Percentiles rank a stretch among this genome's conserved stretches.
Evolutionary conservation across 495 filamentous ascomycete species (phyloP).

Genomic region (Letharia columbiana): DNA sequence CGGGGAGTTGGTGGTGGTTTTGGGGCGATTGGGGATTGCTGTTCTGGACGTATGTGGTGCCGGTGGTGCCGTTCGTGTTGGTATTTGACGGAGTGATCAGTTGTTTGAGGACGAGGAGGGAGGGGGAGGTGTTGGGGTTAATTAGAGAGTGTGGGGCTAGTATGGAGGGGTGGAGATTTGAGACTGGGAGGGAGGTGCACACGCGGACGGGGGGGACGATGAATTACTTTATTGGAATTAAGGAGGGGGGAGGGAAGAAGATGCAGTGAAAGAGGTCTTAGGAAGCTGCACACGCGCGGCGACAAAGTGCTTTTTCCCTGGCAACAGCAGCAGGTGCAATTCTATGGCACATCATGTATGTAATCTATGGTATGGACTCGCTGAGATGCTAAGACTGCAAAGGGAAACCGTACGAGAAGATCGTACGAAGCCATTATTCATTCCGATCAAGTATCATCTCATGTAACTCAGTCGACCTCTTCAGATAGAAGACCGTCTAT

Average conservation of each 20-base stretch:
- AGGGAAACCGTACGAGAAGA: background rate
- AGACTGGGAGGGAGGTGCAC: conserved; percentile 39
- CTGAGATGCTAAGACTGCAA: background rate
- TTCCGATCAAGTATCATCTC: background rate
- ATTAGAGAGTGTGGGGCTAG: conserved; percentile 43
- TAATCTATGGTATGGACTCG: background rate
- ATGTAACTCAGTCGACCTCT: conserved; percentile 15
- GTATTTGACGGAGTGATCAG: conserved; percentile 61
- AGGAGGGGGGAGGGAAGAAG: conserved; percentile 14
- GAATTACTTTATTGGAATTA: conserved; percentile 25
- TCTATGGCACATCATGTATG: background rate
- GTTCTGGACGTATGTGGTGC: conserved; percentile 56
- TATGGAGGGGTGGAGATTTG: conserved; percentile 45
- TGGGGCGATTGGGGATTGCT: conserved; percentile 50
- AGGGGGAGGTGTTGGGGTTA: conserved; percentile 52
- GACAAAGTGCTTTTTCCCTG: background rate
- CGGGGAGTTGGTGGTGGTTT: conserved; percentile 51
- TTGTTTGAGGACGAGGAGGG: conserved; percentile 53
- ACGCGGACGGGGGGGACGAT: conserved; percentile 25
- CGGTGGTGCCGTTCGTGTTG: conserved; percentile 54
- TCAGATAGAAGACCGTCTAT: conserved; percentile 16
- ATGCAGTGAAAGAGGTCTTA: background rate
- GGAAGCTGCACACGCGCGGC: no score
- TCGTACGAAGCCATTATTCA: background rate
- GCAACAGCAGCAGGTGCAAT: background rate